Percentiles rank a stretch among this genome's conserved stretches.
phyloP scores from a whole-genome alignment of 2,329 filamentous ascomycete genomes.

The Epichloe festucae region DNA sequence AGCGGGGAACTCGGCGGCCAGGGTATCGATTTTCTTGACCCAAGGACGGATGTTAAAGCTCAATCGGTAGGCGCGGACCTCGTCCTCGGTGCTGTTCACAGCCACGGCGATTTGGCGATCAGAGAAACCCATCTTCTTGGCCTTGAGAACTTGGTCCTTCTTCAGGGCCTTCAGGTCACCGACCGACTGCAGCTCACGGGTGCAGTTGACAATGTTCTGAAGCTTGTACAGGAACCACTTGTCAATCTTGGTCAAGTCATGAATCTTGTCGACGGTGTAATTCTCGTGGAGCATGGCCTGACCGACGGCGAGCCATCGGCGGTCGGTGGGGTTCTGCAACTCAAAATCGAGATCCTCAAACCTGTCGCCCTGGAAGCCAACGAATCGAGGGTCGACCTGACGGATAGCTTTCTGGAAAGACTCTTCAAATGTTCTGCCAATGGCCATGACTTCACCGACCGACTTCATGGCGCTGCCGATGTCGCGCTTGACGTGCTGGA shows the following conservation, averaged over 20 bases:
- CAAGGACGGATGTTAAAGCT: conserved; percentile 83
- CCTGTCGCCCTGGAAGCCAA: conserved; percentile 89
- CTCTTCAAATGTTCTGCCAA: conserved; percentile 96
- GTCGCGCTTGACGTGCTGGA: conserved; percentile 95
- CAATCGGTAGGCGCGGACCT: conserved; percentile 74
- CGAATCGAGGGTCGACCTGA: conserved; percentile 82
- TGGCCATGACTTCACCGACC: conserved; percentile 98
- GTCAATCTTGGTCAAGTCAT: conserved; percentile 95
- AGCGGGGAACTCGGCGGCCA: conserved; percentile 92
- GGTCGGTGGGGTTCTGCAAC: conserved; percentile 85
- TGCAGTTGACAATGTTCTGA: conserved; percentile 89
- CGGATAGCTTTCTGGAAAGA: conserved; percentile 98
- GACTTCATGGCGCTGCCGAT: conserved; percentile 99
- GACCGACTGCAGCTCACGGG: conserved; percentile 69
- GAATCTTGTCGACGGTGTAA: conserved; percentile 83
- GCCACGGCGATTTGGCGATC: conserved; percentile 87
- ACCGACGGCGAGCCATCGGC: conserved; percentile 92
- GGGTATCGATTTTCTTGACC: conserved; percentile 97
- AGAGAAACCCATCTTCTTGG: conserved; percentile 96
- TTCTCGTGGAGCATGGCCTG: conserved; percentile 96
- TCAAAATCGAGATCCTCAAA: conserved; percentile 88
- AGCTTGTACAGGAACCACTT: conserved; percentile 99
- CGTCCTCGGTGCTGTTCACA: conserved; percentile 75
- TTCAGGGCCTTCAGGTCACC: conserved; percentile 74
- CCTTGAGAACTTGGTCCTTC: conserved; percentile 76